These are phyloP conservation scores for Talaromyces sp. DNA, from an alignment of 2,329 filamentous ascomycete species.

Conservation along the genomic window DNA sequence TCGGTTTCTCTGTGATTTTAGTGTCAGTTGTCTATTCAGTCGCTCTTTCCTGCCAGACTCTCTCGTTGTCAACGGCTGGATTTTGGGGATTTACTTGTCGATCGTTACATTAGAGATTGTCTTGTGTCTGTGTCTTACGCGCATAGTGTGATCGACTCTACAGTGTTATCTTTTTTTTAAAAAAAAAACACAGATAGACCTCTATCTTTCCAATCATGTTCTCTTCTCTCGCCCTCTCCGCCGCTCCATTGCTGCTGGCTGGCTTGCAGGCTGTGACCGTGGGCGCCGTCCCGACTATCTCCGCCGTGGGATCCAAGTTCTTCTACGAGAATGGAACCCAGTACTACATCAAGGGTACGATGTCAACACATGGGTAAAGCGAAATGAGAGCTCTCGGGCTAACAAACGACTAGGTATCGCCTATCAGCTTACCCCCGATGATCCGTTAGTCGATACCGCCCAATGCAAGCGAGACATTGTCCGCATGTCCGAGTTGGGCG, in stretches of 20 bases:
- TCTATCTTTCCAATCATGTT: slow-evolving; percentile 22
- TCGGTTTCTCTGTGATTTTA: not conserved
- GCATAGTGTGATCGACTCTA: not conserved
- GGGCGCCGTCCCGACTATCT: slow-evolving; percentile 57
- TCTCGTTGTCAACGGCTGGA: slow-evolving; percentile 13
- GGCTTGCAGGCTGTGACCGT: slow-evolving; percentile 31
- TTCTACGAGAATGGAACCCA: slow-evolving; percentile 79
- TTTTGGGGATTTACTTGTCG: too few species aligned
- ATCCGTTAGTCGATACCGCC: slow-evolving; percentile 73
- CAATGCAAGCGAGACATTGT: slow-evolving; percentile 76
- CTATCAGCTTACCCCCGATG: slow-evolving; percentile 67
- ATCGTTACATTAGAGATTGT: too few species aligned
- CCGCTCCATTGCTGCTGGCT: slow-evolving; percentile 29
- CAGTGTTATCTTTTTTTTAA: too few species aligned
- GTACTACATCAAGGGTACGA: slow-evolving; percentile 78
- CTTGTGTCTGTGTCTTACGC: too few species aligned
- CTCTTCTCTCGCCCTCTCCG: slow-evolving; percentile 17
- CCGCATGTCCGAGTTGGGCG: slow-evolving; percentile 78
- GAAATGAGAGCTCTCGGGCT: not conserved
- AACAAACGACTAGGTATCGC: slow-evolving; percentile 63
- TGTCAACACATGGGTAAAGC: too few species aligned
- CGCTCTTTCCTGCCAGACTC: slow-evolving; percentile 10
- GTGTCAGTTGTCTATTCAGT: not conserved
- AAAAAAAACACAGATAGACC: too few species aligned
- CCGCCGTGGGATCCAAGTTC: slow-evolving; percentile 77